Percentiles rank a stretch among this genome's conserved stretches.
Conservation (phyloP, 78 protist species). For the Parvularia atlantis region DNA sequence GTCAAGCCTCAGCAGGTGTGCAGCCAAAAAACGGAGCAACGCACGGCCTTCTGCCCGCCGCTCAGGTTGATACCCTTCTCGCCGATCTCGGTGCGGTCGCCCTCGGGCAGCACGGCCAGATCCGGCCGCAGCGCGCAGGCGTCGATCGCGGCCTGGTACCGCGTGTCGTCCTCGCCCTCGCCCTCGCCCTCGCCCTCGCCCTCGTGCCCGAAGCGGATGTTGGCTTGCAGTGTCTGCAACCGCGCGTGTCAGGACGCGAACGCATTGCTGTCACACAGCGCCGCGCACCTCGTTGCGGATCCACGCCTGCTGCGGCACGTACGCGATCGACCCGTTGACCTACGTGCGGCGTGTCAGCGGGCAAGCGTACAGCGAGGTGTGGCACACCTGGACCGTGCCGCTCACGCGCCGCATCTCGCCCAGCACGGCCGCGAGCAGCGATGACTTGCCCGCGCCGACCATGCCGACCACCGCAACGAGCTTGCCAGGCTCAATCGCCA, state of each 20-base stretch:
- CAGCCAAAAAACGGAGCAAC: constrained; percentile 24
- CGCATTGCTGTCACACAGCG: no score
- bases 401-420: constrained; percentile 46
- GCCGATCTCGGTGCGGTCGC: constrained; percentile 84
- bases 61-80: constrained; percentile 76
- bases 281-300: constrained; percentile 81
- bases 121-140: constrained; percentile 65
- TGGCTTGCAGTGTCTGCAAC: constrained; percentile 80
- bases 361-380: no score
- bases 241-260: no score
- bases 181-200: no score
- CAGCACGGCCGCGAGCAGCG: constrained; percentile 48
- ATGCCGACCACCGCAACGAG: constrained; percentile 62
- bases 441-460: constrained; percentile 82
- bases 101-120: constrained; percentile 41
- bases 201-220: constrained; percentile 91
- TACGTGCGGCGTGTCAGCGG: no score
- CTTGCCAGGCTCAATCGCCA: constrained; percentile 21
- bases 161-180: constrained; percentile 37
- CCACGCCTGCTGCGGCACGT: constrained; percentile 84
- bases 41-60: constrained; percentile 55
- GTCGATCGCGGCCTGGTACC: constrained; percentile 45
- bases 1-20: constrained; percentile 13
- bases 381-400: constrained; percentile 55
- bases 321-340: constrained; percentile 49